A percentile compares a stretch with the other conserved stretches of the same genome.
These are phyloP conservation scores for Backusella mclennaniae DNA, from an alignment of 192 early-diverging fungal species.

Conservation along the genomic window DNA sequence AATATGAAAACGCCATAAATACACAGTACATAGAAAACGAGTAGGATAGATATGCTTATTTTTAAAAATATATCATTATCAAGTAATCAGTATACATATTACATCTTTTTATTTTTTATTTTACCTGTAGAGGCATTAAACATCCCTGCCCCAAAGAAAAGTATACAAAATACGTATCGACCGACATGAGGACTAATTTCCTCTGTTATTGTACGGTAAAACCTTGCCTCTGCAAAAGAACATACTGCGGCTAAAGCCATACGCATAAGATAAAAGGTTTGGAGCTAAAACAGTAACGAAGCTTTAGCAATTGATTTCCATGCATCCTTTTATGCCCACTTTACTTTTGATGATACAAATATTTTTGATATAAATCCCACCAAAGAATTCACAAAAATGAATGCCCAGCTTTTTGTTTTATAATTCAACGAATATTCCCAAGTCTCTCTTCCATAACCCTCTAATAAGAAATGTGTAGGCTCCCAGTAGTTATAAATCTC, in stretches of 20 bases:
- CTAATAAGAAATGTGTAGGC: slow-evolving; percentile 84
- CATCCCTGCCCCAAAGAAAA: slow-evolving; percentile 79
- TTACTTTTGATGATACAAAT: slow-evolving; percentile 42
- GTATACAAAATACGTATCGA: slow-evolving; percentile 59
- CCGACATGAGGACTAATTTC: slow-evolving; percentile 63
- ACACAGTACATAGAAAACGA: slow-evolving; percentile 88
- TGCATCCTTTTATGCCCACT: neutral
- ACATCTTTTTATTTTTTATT: neutral
- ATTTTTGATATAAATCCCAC: slow-evolving; percentile 46
- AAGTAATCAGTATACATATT: neutral
- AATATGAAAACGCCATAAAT: slow-evolving; percentile 70
- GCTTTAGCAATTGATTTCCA: no score
- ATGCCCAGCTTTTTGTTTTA: slow-evolving; percentile 85
- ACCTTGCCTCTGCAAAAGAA: slow-evolving; percentile 54
- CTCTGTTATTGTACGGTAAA: slow-evolving; percentile 62
- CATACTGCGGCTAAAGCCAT: slow-evolving; percentile 55
- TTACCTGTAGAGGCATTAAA: slow-evolving; percentile 77
- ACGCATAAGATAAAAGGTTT: slow-evolving; percentile 73
- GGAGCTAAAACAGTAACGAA: slow-evolving; percentile 38
- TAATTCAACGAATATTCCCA: slow-evolving; percentile 96
- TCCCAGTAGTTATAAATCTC: slow-evolving; percentile 98
- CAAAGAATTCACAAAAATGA: slow-evolving; percentile 61
- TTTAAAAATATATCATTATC: neutral
- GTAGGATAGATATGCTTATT: slow-evolving; percentile 78
- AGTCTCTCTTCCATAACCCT: slow-evolving; percentile 85